These are phyloP conservation scores for Phytopythium boreale DNA, from an alignment of 352 stramenopile species.

Conservation along the genomic window DNA sequence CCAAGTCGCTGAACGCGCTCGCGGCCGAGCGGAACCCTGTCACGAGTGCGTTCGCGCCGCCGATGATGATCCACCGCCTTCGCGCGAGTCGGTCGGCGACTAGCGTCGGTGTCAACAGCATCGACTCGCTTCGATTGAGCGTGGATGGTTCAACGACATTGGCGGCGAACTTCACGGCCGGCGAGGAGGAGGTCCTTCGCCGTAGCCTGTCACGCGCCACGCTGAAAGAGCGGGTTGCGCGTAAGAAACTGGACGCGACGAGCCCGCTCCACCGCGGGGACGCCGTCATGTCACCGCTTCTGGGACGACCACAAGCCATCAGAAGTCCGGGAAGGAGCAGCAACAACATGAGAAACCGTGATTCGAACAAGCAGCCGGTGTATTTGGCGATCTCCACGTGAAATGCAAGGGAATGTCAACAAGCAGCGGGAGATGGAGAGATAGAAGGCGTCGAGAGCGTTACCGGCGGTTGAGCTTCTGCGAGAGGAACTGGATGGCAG, in stretches of 20 bases:
- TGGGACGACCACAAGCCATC: neutral
- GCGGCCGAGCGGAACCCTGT: constrained; percentile 35
- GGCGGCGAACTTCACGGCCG: constrained; percentile 9
- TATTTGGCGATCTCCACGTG: constrained; percentile 68
- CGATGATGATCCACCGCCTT: constrained; percentile 12
- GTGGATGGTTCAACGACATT: neutral
- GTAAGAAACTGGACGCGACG: constrained; percentile 22
- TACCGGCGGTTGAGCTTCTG: constrained; percentile 21
- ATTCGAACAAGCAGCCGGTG: constrained; percentile 21
- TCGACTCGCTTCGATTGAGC: neutral
- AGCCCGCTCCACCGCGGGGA: neutral
- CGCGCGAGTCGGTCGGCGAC: neutral
- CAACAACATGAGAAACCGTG: constrained; percentile 9
- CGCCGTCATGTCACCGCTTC: neutral
- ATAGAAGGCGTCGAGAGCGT: neutral
- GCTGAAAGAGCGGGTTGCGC: constrained; percentile 45
- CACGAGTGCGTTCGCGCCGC: constrained; percentile 53
- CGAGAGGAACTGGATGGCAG: constrained; percentile 48
- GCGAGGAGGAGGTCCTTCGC: constrained; percentile 49
- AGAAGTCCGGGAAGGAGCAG: neutral
- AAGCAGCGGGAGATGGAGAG: neutral
- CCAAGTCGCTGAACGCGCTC: constrained; percentile 36
- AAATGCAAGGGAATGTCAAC: constrained; percentile 5
- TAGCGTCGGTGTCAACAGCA: neutral
- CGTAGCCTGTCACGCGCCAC: constrained; percentile 59